Evolutionary conservation across 2,329 filamentous ascomycete species (phyloP), one percentile per base, ranked within the genome.

Genomic region (Penicillium decumbens): DNA sequence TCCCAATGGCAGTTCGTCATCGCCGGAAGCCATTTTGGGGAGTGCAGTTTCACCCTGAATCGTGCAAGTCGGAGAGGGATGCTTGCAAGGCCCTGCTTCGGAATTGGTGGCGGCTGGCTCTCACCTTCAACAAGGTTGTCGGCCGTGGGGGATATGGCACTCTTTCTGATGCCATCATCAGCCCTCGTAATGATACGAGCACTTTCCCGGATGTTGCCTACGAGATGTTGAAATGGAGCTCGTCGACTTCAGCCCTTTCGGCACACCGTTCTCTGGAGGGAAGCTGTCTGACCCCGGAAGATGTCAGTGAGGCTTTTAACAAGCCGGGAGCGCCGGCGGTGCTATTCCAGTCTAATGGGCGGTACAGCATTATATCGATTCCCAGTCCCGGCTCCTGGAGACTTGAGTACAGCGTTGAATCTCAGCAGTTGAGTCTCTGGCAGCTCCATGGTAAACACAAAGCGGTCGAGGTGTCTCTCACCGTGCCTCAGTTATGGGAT

Each of bases 41-140:
- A 0, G 77, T 95, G 15, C 91, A 95, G 64, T 95, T 93, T 61
- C 90, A 95, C 63, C 90, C 90, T 0, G 90, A 96, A 68, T 95
- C 89, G 0, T 95, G 89, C 66, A 95, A 90, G 3, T 87, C 88
- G 33, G 71, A 76, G 3, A 78, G 54, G 10, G 45, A 80, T 51
- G 84, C 87, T 1, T 75, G 72, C 53, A 80, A 78, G 18, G 72
- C 74, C 12, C 75, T 95, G 24, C 75, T 95, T 30, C 69, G 69
- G 43, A 89, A 88, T 61, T 95, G 90, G 89, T 93, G 90, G 78
- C 64, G 68, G 4, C 76, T 82, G 62, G 83, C 84, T 1, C 70
- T 77, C 47, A 65, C 69, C 37, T 90, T 86, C 81, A 87, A 84
- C 42, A 61, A 70, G 43, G 42, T 54, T n/a, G 52, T 55, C 48